phyloP scores from a whole-genome alignment of 495 filamentous ascomycete species.

The Bombardia bombarda region DNA sequence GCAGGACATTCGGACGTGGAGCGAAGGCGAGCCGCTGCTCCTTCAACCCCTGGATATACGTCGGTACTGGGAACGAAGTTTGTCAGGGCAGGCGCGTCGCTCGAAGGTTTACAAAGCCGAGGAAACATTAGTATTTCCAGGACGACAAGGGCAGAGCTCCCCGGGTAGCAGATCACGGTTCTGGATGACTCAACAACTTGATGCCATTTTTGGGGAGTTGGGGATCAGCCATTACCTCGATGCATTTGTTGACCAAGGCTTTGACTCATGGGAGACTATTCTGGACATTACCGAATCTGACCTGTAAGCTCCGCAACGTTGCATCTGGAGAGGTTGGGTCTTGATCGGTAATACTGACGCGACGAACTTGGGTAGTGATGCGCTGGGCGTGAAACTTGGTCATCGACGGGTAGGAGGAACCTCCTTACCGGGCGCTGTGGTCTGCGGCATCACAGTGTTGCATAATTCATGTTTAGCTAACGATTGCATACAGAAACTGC shows the following conservation, averaged over 20 bases:
- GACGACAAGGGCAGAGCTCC: too few species aligned
- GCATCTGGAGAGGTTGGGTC: not conserved
- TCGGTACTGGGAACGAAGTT: too few species aligned
- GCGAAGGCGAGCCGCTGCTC: too few species aligned
- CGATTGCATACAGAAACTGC: conserved; percentile 36
- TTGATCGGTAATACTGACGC: conserved; percentile 5
- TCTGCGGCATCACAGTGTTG: too few species aligned
- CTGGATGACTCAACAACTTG: conserved; percentile 40
- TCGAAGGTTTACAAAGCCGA: too few species aligned
- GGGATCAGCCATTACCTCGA: conserved; percentile 67
- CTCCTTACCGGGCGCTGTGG: too few species aligned
- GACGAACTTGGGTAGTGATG: conserved; percentile 38
- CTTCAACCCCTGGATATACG: too few species aligned
- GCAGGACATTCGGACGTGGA: too few species aligned
- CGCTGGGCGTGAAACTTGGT: conserved; percentile 65
- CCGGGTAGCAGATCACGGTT: too few species aligned
- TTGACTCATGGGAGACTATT: conserved; percentile 74
- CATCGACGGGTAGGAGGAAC: conserved; percentile 58
- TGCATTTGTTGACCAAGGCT: conserved; percentile 62
- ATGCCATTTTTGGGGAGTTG: conserved; percentile 55
- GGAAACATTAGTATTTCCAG: too few species aligned
- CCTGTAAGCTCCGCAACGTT: conserved; percentile 41
- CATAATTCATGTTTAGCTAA: not conserved
- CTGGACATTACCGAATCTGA: conserved; percentile 75
- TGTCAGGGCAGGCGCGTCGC: too few species aligned